A percentile compares a stretch with the other conserved stretches of the same genome.
phyloP scores from a whole-genome alignment of 2,329 filamentous ascomycete genomes.

The Fusarium sarcochroum region DNA sequence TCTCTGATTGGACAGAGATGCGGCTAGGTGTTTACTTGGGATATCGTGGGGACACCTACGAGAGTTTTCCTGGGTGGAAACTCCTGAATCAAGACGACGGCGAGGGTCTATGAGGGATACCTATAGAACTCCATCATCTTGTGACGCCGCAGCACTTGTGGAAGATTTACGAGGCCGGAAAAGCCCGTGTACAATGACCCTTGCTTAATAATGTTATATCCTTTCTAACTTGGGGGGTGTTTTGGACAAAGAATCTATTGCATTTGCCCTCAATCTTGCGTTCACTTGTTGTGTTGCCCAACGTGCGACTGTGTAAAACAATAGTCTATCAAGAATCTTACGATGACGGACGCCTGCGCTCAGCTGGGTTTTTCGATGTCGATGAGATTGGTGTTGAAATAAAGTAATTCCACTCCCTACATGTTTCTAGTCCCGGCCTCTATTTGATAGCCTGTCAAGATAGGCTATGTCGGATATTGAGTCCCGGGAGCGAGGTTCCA shows the following conservation, averaged over 20 bases:
- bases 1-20: conserved; percentile 29
- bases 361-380: background rate
- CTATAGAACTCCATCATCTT: conserved; percentile 28
- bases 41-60: conserved; percentile 16
- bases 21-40: conserved; percentile 31
- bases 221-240: conserved; percentile 47
- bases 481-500: background rate
- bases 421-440: background rate
- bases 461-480: background rate
- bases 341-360: background rate
- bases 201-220: conserved; percentile 60
- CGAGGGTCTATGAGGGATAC: conserved; percentile 28
- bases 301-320: background rate
- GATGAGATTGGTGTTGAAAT: background rate
- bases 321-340: background rate
- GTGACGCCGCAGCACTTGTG: conserved; percentile 28
- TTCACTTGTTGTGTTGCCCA: conserved; percentile 1
- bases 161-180: conserved; percentile 49
- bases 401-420: no score
- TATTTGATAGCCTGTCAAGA: no score
- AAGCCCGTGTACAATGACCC: conserved; percentile 60
- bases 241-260: conserved; percentile 47
- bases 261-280: conserved; percentile 37
- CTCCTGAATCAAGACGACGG: conserved; percentile 16
- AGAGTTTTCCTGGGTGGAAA: conserved; percentile 27